Evolutionary conservation across 345 rosid species (phyloP).

Genomic region (Gossypium mustelinum): DNA sequence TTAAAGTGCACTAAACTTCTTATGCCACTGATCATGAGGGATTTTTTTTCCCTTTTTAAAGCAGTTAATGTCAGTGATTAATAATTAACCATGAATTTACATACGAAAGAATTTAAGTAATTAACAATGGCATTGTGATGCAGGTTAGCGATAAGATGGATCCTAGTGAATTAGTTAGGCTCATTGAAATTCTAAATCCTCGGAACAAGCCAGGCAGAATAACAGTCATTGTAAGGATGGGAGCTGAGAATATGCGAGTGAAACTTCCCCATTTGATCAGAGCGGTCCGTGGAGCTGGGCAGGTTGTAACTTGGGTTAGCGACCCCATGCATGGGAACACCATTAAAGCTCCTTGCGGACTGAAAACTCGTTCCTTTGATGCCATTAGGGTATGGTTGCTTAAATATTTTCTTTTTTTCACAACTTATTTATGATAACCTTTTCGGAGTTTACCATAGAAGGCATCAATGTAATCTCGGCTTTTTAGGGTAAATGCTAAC

Average conservation of each 20-base stretch:
- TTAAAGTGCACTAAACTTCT: not conserved
- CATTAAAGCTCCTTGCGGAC: slow-evolving; percentile 40
- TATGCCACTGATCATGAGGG: not conserved
- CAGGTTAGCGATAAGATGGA: slow-evolving; percentile 44
- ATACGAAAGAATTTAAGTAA: not conserved
- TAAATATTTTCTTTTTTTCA: not conserved
- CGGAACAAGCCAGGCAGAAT: slow-evolving; percentile 35
- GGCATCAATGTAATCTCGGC: not conserved
- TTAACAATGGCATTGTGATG: not conserved
- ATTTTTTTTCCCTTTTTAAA: not conserved
- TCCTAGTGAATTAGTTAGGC: slow-evolving; percentile 37
- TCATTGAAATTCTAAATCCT: slow-evolving; percentile 34
- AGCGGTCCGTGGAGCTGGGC: slow-evolving; percentile 34
- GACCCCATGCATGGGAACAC: slow-evolving; percentile 47
- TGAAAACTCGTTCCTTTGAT: slow-evolving; percentile 41
- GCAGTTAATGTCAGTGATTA: not conserved
- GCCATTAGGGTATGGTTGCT: slow-evolving; percentile 30
- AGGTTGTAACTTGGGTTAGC: slow-evolving; percentile 36
- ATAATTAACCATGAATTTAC: not conserved
- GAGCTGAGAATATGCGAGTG: slow-evolving; percentile 36
- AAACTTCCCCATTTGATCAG: slow-evolving; percentile 38
- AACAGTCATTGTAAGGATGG: slow-evolving; percentile 41
- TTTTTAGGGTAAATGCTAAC: no score
- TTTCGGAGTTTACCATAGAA: not conserved
- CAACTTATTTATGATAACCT: not conserved